A percentile compares a stretch with the other conserved stretches of the same genome.
These are phyloP conservation scores for Chenopodium formosanum DNA, from an alignment of 148 eudicot genomes.

Conservation along the genomic window DNA sequence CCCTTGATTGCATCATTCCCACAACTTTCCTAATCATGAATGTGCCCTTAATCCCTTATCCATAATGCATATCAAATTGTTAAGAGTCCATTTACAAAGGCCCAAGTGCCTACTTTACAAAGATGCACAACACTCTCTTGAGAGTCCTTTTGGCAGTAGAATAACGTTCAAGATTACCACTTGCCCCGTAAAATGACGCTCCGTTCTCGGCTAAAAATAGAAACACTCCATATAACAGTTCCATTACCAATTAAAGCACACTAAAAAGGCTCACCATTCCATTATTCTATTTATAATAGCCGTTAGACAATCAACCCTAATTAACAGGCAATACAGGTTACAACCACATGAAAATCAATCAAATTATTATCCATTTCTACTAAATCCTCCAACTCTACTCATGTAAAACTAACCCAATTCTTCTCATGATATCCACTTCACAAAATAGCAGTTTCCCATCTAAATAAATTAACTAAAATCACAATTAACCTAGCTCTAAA, in stretches of 20 bases:
- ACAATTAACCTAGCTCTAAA: conserved; percentile 2
- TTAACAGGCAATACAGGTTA: not conserved
- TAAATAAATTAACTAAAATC: not conserved
- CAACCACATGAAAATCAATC: not conserved
- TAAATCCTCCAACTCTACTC: not conserved
- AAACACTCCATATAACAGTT: not conserved
- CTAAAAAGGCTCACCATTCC: not conserved
- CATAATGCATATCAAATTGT: not conserved
- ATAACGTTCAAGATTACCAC: not conserved
- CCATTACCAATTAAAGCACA: not conserved
- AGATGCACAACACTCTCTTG: not conserved
- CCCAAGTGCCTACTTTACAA: not conserved
- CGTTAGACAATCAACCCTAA: not conserved
- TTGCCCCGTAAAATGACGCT: not conserved
- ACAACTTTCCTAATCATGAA: not conserved
- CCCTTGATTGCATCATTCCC: conserved; percentile 3
- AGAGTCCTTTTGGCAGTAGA: not conserved
- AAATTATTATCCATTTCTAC: not conserved
- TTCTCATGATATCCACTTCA: not conserved
- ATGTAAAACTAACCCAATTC: not conserved
- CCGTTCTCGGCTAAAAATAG: not conserved
- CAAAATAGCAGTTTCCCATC: not conserved
- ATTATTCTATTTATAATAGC: not conserved
- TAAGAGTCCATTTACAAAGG: not conserved
- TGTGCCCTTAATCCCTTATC: not conserved